phyloP scores from a whole-genome alignment of 306 rosid genomes.

The Oemleria cerasiformis region DNA sequence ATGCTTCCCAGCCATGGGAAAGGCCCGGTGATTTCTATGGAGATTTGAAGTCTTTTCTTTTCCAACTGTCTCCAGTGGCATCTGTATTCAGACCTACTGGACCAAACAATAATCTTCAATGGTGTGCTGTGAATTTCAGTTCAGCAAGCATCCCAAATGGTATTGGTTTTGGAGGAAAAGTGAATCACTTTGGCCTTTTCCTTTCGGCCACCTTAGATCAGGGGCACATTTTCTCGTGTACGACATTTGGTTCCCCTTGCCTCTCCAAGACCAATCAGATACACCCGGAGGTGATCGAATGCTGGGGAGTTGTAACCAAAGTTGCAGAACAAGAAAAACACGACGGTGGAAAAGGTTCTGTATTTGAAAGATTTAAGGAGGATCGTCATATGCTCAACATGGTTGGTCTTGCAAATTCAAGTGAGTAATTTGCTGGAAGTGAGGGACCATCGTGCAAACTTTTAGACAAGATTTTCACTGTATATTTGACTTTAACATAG shows the following conservation, averaged over 20 bases:
- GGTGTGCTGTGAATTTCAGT: conserved; percentile 89
- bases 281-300: conserved; percentile 79
- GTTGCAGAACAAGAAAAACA: conserved; percentile 38
- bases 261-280: conserved; percentile 66
- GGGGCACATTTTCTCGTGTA: conserved; percentile 69
- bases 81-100: conserved; percentile 81
- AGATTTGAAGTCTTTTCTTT: conserved; percentile 74
- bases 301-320: conserved; percentile 76
- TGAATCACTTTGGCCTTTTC: conserved; percentile 69
- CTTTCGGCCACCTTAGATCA: conserved; percentile 66
- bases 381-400: conserved; percentile 69
- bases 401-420: conserved; percentile 91
- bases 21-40: conserved; percentile 68
- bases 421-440: conserved; percentile 39
- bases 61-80: conserved; percentile 74
- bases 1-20: conserved; percentile 56
- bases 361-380: conserved; percentile 83
- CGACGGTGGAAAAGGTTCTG: conserved; percentile 35
- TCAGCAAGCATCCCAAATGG: conserved; percentile 93
- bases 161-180: conserved; percentile 83
- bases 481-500: no score
- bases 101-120: conserved; percentile 77
- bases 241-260: conserved; percentile 85
- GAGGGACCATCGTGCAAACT: conserved; percentile 37
- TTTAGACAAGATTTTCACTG: no score